These are phyloP conservation scores for Globomyces sp. DNA, from an alignment of 371 early-diverging fungal species.

Conservation along the genomic window DNA sequence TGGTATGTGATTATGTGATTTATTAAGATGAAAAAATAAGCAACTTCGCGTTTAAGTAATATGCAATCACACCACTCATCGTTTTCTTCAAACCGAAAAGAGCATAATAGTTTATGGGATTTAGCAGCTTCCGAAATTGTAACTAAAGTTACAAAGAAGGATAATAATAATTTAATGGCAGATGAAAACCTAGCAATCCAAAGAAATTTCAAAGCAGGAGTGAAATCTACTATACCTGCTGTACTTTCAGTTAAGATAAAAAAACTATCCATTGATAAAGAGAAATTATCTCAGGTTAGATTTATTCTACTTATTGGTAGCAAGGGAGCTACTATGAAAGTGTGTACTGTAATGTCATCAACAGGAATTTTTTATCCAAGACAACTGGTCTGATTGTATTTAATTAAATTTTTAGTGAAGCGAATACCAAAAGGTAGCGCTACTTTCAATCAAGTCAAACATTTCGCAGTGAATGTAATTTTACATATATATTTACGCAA, in stretches of 20 bases:
- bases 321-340: neutral
- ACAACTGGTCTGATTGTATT: slow-evolving; percentile 10
- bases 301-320: neutral
- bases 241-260: neutral
- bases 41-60: no score
- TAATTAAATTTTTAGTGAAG: slow-evolving; percentile 13
- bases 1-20: no score
- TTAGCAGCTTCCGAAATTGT: neutral
- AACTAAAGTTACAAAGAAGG: neutral
- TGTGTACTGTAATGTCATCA: slow-evolving; percentile 22
- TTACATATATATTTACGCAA: neutral
- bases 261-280: neutral
- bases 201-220: neutral
- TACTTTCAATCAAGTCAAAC: slow-evolving; percentile 37
- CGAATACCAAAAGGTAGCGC: slow-evolving; percentile 3
- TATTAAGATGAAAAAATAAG: no score
- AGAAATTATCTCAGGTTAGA: neutral
- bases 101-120: slow-evolving; percentile 1
- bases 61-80: no score
- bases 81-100: no score
- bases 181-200: neutral
- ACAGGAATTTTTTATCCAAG: slow-evolving; percentile 23
- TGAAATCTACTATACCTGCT: neutral
- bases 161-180: neutral
- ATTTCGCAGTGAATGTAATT: slow-evolving; percentile 30